These are phyloP conservation scores for Sesbania bispinosa DNA, from an alignment of 306 rosid genomes.

Conservation along the genomic window DNA sequence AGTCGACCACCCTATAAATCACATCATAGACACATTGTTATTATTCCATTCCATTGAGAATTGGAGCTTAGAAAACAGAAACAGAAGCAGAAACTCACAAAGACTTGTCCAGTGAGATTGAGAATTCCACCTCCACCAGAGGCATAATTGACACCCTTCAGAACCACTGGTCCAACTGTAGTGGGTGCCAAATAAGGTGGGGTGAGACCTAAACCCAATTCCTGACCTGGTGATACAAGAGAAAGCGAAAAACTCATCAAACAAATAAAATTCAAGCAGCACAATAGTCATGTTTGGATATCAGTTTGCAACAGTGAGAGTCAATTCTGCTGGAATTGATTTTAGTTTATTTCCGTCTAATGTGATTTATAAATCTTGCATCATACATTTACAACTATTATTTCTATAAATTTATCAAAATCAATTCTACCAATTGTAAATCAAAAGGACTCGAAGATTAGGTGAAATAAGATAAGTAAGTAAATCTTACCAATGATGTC, in stretches of 20 bases:
- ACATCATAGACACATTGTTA: background rate
- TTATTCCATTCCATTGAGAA: background rate
- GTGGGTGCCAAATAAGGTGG: slow-evolving; percentile 72
- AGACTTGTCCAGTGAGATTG: slow-evolving; percentile 51
- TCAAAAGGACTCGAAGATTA: too few species aligned
- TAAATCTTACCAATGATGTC: slow-evolving; percentile 58
- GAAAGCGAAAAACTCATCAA: background rate
- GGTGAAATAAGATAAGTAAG: background rate
- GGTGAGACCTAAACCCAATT: slow-evolving; percentile 40
- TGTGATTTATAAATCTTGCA: too few species aligned
- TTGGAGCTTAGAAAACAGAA: background rate
- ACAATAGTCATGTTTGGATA: background rate
- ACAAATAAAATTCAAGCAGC: background rate
- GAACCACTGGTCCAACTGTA: slow-evolving; percentile 43
- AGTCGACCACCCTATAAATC: slow-evolving; percentile 54
- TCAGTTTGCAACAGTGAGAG: too few species aligned
- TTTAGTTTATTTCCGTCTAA: too few species aligned
- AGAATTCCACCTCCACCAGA: slow-evolving; percentile 78
- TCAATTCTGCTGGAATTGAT: too few species aligned
- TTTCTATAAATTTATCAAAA: too few species aligned
- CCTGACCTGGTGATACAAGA: slow-evolving; percentile 41
- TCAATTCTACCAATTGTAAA: too few species aligned
- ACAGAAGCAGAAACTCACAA: slow-evolving; percentile 40
- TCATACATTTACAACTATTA: too few species aligned
- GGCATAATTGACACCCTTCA: slow-evolving; percentile 73